A percentile compares a stretch with the other conserved stretches of the same genome.
These are phyloP conservation scores for Paramyrothecium roridum DNA, from an alignment of 2,329 filamentous ascomycete species.

Conservation along the genomic window DNA sequence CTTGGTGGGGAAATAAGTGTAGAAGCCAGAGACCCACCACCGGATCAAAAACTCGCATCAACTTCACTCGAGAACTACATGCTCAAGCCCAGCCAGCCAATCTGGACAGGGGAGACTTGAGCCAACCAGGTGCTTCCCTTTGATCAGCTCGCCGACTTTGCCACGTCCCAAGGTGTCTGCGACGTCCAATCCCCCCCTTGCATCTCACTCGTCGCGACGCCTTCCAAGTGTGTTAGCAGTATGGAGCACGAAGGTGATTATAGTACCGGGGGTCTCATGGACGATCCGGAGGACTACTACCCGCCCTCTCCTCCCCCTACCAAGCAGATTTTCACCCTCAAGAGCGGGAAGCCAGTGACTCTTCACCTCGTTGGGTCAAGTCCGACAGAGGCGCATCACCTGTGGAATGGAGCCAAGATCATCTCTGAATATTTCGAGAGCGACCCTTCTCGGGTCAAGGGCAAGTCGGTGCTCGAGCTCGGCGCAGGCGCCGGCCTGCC, in stretches of 20 bases:
- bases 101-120: no score
- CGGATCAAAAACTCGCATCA: no score
- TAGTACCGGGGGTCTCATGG: constrained; percentile 58
- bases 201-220: neutral
- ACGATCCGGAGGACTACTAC: constrained; percentile 79
- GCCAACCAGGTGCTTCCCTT: no score
- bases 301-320: constrained; percentile 74
- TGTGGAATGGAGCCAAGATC: constrained; percentile 87
- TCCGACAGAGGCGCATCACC: constrained; percentile 82
- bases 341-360: constrained; percentile 60
- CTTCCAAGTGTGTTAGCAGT: neutral
- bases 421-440: constrained; percentile 76
- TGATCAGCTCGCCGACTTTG: no score
- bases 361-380: constrained; percentile 84
- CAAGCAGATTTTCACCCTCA: constrained; percentile 66
- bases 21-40: no score
- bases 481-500: constrained; percentile 86
- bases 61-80: no score
- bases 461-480: constrained; percentile 77
- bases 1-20: no score
- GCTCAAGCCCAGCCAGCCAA: no score
- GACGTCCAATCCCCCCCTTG: neutral
- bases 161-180: neutral
- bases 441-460: constrained; percentile 58
- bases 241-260: constrained; percentile 34